phyloP scores from a whole-genome alignment of 2,329 filamentous ascomycete genomes.

The Sclerotinia nivalis region DNA sequence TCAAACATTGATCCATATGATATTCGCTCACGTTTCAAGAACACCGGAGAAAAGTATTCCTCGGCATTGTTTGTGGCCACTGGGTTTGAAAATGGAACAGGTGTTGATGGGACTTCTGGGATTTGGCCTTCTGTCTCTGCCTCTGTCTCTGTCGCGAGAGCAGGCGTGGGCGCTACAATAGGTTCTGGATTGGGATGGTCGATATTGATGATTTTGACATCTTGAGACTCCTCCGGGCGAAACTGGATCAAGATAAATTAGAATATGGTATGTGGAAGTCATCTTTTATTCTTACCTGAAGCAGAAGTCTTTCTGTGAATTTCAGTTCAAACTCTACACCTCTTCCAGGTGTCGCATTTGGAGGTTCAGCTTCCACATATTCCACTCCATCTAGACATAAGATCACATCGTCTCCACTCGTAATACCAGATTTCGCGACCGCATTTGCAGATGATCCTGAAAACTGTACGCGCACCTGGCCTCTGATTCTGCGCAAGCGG shows the following conservation, averaged over 20 bases:
- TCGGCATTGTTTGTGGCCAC: conserved; percentile 45
- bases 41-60: conserved; percentile 76
- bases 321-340: conserved; percentile 60
- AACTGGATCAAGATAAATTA: conserved; percentile 43
- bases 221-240: conserved; percentile 49
- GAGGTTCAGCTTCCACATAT: conserved; percentile 50
- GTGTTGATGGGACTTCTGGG: conserved; percentile 32
- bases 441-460: conserved; percentile 68
- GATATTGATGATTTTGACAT: conserved; percentile 54
- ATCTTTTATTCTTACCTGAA: conserved; percentile 45
- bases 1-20: conserved; percentile 70
- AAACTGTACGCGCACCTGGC: conserved; percentile 80
- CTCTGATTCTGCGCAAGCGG: conserved; percentile 71
- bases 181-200: conserved; percentile 45
- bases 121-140: conserved; percentile 23
- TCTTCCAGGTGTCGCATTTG: conserved; percentile 51
- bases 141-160: conserved; percentile 31
- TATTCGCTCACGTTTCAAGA: conserved; percentile 68
- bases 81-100: conserved; percentile 31
- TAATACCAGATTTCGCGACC: conserved; percentile 65
- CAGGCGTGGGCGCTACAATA: conserved; percentile 28
- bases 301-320: conserved; percentile 52
- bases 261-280: conserved; percentile 27
- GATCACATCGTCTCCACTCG: conserved; percentile 75
- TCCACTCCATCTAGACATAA: conserved; percentile 68